phyloP scores from a whole-genome alignment of 345 rosid species.

The Raphanus raphanistrum region DNA sequence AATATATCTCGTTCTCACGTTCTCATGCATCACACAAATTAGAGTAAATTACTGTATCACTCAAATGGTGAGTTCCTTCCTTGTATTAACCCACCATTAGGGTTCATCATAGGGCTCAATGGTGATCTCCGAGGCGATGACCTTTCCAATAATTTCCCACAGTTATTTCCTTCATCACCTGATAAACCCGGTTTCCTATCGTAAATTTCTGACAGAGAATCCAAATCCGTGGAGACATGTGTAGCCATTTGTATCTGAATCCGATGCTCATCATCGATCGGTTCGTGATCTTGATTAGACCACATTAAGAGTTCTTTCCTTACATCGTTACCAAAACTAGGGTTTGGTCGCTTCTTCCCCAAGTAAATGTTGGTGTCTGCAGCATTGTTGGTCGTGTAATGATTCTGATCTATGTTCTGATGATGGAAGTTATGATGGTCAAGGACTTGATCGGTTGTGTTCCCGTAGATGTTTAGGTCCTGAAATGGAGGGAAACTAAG shows the following conservation, averaged over 20 bases:
- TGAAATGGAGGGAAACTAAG: constrained; percentile 83
- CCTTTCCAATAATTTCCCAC: constrained; percentile 56
- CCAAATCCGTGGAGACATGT: constrained; percentile 58
- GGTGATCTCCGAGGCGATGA: constrained; percentile 70
- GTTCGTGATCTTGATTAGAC: constrained; percentile 71
- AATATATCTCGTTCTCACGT: constrained; percentile 25
- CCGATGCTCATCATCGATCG: constrained; percentile 44
- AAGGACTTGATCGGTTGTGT: constrained; percentile 51
- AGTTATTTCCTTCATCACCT: constrained; percentile 47
- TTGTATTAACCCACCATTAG: constrained; percentile 48
- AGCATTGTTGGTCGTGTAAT: constrained; percentile 47
- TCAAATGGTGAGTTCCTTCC: constrained; percentile 68
- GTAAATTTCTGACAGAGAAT: constrained; percentile 70
- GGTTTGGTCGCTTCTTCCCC: constrained; percentile 70
- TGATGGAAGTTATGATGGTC: constrained; percentile 56
- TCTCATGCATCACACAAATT: constrained; percentile 25
- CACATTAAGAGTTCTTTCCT: constrained; percentile 77
- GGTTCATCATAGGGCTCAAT: constrained; percentile 54
- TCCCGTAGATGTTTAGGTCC: constrained; percentile 88
- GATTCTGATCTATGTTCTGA: constrained; percentile 57
- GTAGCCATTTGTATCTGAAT: constrained; percentile 54
- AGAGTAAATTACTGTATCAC: constrained; percentile 29
- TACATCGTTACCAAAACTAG: constrained; percentile 49
- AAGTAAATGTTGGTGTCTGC: constrained; percentile 50
- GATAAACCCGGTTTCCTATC: constrained; percentile 67